These are phyloP conservation scores for Bryoglossum gracile DNA, from an alignment of 495 filamentous ascomycete species.

Conservation along the genomic window DNA sequence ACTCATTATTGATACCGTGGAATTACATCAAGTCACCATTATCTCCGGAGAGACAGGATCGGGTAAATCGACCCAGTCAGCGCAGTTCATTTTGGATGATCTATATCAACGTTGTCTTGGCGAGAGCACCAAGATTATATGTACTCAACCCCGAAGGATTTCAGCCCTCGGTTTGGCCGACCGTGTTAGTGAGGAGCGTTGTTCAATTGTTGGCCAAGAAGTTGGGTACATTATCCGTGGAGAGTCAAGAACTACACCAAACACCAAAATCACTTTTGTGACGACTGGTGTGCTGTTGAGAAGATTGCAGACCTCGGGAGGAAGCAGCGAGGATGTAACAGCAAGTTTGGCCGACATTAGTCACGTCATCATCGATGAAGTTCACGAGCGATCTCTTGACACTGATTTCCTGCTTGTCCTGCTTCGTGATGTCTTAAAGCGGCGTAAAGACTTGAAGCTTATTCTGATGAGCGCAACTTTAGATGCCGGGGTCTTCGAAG, in stretches of 20 bases:
- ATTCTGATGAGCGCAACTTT: constrained; percentile 98
- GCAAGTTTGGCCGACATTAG: constrained; percentile 80
- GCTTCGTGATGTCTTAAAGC: constrained; percentile 71
- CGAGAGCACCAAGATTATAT: constrained; percentile 79
- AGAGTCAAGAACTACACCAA: constrained; percentile 58
- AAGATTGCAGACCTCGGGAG: constrained; percentile 79
- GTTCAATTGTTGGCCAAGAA: constrained; percentile 72
- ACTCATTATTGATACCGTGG: constrained; percentile 64
- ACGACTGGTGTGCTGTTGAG: constrained; percentile 94
- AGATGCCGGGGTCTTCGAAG: constrained; percentile 77
- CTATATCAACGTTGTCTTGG: constrained; percentile 73
- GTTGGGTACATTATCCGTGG: constrained; percentile 93
- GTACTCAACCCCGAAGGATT: constrained; percentile 91
- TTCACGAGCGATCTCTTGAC: constrained; percentile 92
- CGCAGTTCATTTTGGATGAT: constrained; percentile 93
- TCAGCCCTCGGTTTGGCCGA: constrained; percentile 92
- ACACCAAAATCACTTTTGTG: constrained; percentile 89
- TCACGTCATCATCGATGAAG: constrained; percentile 94
- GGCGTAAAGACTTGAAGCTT: constrained; percentile 77
- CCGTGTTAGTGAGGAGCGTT: constrained; percentile 88
- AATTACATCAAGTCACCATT: constrained; percentile 76
- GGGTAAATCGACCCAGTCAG: constrained; percentile 94
- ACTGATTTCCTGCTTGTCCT: constrained; percentile 91
- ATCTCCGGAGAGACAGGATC: constrained; percentile 96
- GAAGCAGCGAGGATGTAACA: constrained; percentile 65